These are phyloP conservation scores for Primulina eburnea DNA, from an alignment of 257 asterid species.

Conservation along the genomic window DNA sequence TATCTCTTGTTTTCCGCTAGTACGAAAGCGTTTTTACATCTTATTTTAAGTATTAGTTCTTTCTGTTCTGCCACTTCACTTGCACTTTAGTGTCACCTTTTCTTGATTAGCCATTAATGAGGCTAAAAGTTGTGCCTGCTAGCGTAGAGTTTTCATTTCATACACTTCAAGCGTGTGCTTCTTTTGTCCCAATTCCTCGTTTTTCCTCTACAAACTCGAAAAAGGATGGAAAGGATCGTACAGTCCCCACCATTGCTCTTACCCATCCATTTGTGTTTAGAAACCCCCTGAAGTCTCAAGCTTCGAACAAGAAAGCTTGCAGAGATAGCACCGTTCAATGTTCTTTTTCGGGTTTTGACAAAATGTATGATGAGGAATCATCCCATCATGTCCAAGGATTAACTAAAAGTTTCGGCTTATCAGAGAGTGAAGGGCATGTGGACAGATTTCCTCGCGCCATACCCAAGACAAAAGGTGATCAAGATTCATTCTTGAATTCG, in stretches of 20 bases:
- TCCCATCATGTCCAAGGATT: slow-evolving; percentile 27
- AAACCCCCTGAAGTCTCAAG: slow-evolving; percentile 30
- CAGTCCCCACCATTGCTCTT: slow-evolving; percentile 19
- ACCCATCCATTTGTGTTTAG: slow-evolving; percentile 31
- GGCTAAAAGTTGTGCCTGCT: slow-evolving; percentile 42
- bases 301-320: slow-evolving; percentile 24
- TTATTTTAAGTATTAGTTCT: neutral
- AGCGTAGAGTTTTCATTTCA: slow-evolving; percentile 37
- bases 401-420: slow-evolving; percentile 16
- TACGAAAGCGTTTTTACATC: neutral
- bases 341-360: slow-evolving; percentile 44
- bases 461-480: slow-evolving; percentile 26
- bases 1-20: neutral
- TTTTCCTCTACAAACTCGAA: slow-evolving; percentile 19
- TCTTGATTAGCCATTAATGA: slow-evolving; percentile 36
- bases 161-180: slow-evolving; percentile 27
- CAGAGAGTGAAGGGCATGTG: slow-evolving; percentile 21
- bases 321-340: slow-evolving; percentile 29
- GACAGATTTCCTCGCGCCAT: slow-evolving; percentile 28
- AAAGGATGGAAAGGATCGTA: slow-evolving; percentile 21
- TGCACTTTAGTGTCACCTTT: slow-evolving; percentile 2
- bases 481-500: slow-evolving; percentile 39
- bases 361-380: slow-evolving; percentile 23
- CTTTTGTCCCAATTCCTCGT: slow-evolving; percentile 24
- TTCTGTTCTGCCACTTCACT: neutral